Percentiles rank a stretch among this genome's conserved stretches.
These are phyloP conservation scores for Beauveria sp. DNA, from an alignment of 2,329 filamentous ascomycete genomes.

Conservation along the genomic window DNA sequence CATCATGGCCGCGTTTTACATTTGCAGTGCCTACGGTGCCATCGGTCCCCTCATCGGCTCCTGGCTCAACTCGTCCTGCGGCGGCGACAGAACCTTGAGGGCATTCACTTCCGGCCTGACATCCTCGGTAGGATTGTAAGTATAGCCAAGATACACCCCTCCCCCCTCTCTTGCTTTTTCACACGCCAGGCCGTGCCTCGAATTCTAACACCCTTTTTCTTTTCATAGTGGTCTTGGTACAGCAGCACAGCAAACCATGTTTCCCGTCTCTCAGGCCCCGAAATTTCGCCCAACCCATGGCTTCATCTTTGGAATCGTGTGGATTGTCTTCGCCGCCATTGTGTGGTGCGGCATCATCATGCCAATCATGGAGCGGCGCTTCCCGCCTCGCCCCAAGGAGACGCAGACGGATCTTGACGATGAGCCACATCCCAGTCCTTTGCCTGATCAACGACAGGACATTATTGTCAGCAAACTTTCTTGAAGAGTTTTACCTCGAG, in stretches of 20 bases:
- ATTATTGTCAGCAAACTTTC: no score
- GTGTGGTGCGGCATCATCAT: neutral
- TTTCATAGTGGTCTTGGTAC: neutral
- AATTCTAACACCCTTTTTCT: no score
- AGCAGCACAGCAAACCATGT: slow-evolving; percentile 8
- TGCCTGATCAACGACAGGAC: no score
- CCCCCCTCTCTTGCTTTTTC: no score
- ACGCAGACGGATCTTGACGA: neutral
- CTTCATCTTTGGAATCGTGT: neutral
- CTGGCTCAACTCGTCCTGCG: slow-evolving; percentile 9
- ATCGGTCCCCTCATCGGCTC: slow-evolving; percentile 3
- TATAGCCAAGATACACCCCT: neutral
- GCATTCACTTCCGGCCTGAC: neutral
- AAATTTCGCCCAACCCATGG: slow-evolving; percentile 2
- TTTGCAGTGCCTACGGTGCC: slow-evolving; percentile 2
- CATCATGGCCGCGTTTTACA: slow-evolving; percentile 3
- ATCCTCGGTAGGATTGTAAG: slow-evolving; percentile 10
- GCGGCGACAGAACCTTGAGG: slow-evolving; percentile 7
- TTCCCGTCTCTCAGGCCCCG: slow-evolving; percentile 3
- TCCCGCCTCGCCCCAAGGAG: neutral
- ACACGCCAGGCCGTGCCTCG: no score
- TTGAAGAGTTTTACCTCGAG: no score
- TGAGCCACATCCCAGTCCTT: neutral
- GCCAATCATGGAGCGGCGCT: neutral
- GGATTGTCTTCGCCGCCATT: neutral